These are phyloP conservation scores for Arabis alpina DNA, from an alignment of 345 rosid species.

Conservation along the genomic window DNA sequence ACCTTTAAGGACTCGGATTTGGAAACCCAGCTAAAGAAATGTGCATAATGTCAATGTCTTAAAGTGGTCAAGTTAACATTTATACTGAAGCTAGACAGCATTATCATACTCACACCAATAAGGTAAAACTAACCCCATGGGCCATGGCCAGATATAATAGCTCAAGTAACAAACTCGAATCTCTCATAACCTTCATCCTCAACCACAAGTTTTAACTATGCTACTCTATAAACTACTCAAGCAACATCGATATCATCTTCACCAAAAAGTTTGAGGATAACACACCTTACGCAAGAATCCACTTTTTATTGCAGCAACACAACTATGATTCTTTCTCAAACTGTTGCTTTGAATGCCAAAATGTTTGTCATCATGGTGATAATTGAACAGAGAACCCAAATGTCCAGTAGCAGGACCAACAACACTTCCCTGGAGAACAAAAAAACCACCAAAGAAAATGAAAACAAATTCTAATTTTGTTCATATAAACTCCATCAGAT, in stretches of 20 bases:
- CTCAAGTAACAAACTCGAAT: conserved; percentile 2
- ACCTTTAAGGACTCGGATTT: conserved; percentile 5
- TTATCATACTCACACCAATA: not conserved
- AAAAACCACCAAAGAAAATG: not conserved
- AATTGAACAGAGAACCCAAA: conserved; percentile 31
- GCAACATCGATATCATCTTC: too few relatives aligned
- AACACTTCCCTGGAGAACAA: conserved; percentile 26
- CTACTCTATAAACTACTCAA: not conserved
- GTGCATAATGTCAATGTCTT: conserved; percentile 3
- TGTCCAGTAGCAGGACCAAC: conserved; percentile 18
- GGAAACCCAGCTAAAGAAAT: not conserved
- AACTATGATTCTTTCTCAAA: not conserved
- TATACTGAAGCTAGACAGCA: conserved; percentile 6
- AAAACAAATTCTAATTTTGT: not conserved
- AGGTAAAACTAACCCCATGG: not conserved
- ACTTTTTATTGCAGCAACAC: conserved; percentile 10
- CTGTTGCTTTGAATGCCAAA: conserved; percentile 28
- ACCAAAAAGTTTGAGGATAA: too few relatives aligned
- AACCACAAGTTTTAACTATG: not conserved
- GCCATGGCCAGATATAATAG: conserved; percentile 3
- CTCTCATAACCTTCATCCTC: conserved; percentile 20
- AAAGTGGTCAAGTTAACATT: conserved; percentile 2
- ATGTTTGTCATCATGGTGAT: conserved; percentile 30
- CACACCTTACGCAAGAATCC: conserved; percentile 36
- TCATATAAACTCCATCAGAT: not conserved